phyloP scores from a whole-genome alignment of 116 monocot species.

The Dioscorea cayenensis region DNA sequence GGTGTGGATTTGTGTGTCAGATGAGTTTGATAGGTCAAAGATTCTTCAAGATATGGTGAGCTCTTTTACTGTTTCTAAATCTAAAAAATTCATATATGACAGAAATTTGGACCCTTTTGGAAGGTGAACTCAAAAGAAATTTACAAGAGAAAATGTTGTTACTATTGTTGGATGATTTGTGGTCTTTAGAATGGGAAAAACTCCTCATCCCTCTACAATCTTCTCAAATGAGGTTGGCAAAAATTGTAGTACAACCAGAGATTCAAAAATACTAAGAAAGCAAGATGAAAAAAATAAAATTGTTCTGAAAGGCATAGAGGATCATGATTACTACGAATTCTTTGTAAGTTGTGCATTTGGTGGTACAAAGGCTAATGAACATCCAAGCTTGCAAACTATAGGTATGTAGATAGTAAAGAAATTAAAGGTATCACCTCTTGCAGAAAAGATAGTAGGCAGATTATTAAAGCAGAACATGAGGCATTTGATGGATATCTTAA shows the following conservation, averaged over 20 bases:
- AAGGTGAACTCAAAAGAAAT: neutral
- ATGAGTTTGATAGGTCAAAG: conserved; percentile 17
- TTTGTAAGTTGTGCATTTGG: too few species aligned
- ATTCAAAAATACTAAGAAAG: too few species aligned
- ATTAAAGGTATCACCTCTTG: neutral
- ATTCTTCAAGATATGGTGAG: neutral
- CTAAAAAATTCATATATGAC: neutral
- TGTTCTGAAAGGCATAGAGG: too few species aligned
- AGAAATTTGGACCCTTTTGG: neutral
- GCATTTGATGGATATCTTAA: neutral
- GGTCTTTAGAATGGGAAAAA: neutral
- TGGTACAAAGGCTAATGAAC: fast-evolving
- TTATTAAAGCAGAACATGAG: neutral
- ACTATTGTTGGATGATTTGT: conserved; percentile 31
- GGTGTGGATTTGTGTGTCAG: conserved; percentile 11
- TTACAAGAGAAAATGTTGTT: conserved; percentile 16
- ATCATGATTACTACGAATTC: too few species aligned
- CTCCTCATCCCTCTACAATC: too few species aligned
- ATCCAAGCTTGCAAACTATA: neutral
- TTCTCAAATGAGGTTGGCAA: too few species aligned
- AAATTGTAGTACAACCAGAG: too few species aligned
- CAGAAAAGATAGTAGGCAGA: conserved; percentile 1
- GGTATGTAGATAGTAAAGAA: neutral
- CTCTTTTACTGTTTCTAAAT: too few species aligned
- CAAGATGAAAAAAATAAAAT: too few species aligned